Evolutionary conservation across 129 eudicot genomes (phyloP).

Genomic region (Helichrysum umbraculigerum): DNA sequence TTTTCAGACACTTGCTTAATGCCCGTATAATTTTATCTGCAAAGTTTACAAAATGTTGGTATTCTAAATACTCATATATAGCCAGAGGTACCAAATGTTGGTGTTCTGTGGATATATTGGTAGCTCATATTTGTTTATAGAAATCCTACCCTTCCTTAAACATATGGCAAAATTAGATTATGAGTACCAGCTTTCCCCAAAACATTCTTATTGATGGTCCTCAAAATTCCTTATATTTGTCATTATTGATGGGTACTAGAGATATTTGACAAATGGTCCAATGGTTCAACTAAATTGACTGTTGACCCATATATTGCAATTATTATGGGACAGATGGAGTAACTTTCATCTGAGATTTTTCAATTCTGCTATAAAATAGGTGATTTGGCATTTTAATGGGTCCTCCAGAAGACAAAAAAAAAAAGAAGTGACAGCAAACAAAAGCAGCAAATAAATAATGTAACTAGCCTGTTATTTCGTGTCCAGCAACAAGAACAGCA

Average conservation of each 20-base stretch:
- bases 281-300: background rate
- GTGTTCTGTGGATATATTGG: background rate
- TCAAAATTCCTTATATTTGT: background rate
- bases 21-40: conserved; percentile 69
- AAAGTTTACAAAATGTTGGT: conserved; percentile 15
- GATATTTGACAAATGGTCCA: conserved; percentile 4
- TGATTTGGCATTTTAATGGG: conserved; percentile 11
- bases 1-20: conserved; percentile 70
- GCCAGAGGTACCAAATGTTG: background rate
- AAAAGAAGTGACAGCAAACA: conserved; percentile 4
- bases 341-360: conserved; percentile 6
- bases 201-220: background rate
- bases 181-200: background rate
- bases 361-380: background rate
- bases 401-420: background rate
- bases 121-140: conserved; percentile 21
- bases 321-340: background rate
- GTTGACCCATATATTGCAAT: background rate
- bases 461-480: conserved; percentile 79
- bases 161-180: background rate
- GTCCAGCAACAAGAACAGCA: conserved; percentile 63
- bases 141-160: background rate
- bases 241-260: background rate
- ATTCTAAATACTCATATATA: conserved; percentile 3
- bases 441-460: background rate